Evolutionary conservation across 2,329 filamentous ascomycete genomes (phyloP), one percentile per base, ranked within the genome.

Genomic region (Aspergillus ochraceoroseus): DNA sequence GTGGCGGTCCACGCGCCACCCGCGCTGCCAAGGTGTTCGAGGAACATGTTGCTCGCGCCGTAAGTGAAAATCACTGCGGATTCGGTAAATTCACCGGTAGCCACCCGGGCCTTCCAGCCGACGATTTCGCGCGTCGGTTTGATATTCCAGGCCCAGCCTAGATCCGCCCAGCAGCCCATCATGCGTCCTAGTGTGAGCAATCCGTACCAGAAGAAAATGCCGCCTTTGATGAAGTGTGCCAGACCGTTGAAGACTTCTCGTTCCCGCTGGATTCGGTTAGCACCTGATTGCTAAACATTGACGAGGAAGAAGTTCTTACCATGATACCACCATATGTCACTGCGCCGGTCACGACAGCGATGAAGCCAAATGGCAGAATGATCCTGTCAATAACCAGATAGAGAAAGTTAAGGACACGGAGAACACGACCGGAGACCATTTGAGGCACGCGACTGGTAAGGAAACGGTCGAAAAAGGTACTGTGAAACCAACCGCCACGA

Each of bases 101-200:
- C 85, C 19, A 79, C 54, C 31, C 63, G 68, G 26, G 72, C 64
- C 35, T 79, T 79, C 76, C 83, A 83, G 57, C 77, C 73, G 12
- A 79, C 74, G 8, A 78, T 59, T 7, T 70, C 70, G 43, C 65
- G 63, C 4, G 70, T 59, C 6, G 87, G 87, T 44, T 85, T 84
- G 44, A 89, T 66, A 56, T 96, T 96, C 90, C 90, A 95, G 0
- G 88, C 87, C 90, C 90, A 96, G 51, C 90, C 90, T 41, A 90
- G 76, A 45, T 95, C 86, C 43, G 85, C 82, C 61, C 94, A 96
- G 61, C 85, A 85, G 17, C 90, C 90, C 58, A 88, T 80, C 84
- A 87, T 95, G 41, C 90, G 82, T 19, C 87, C 88, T 3, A 96
- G 73, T 0, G 87, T 94, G 45, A 95, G 68, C 13, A 95, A 67